Evolutionary conservation across 2,329 filamentous ascomycete species (phyloP).

Genomic region (Xylaria sp.): DNA sequence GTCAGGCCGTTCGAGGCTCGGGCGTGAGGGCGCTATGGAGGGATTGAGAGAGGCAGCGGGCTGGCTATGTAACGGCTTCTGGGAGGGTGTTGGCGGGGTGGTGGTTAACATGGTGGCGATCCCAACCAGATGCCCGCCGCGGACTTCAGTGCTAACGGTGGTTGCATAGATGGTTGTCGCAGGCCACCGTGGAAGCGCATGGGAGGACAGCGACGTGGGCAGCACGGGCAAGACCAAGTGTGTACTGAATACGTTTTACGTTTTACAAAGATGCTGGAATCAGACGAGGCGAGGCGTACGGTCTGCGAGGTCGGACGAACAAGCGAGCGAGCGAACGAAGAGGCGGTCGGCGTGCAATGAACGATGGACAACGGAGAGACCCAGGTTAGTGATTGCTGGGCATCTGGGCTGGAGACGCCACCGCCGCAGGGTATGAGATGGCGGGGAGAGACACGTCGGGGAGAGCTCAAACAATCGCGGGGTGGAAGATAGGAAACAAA

Average conservation of each 20-base stretch:
- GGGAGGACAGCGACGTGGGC: slow-evolving; percentile 13
- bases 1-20: slow-evolving; percentile 66
- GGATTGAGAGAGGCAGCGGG: slow-evolving; percentile 53
- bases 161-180: slow-evolving; percentile 41
- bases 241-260: no score
- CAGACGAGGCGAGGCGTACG: background rate
- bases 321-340: background rate
- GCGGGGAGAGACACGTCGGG: background rate
- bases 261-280: background rate
- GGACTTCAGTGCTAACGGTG: slow-evolving; percentile 38
- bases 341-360: slow-evolving; percentile 2
- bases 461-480: background rate
- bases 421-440: slow-evolving; percentile 2
- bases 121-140: slow-evolving; percentile 48
- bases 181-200: slow-evolving; percentile 23
- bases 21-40: slow-evolving; percentile 51
- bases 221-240: slow-evolving; percentile 27
- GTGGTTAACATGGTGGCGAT: slow-evolving; percentile 59
- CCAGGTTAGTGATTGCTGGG: background rate
- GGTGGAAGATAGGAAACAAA: slow-evolving; percentile 2
- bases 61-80: slow-evolving; percentile 62
- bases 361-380: background rate
- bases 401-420: slow-evolving; percentile 2
- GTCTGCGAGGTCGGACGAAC: slow-evolving; percentile 11
- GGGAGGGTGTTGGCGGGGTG: slow-evolving; percentile 63